Conservation (phyloP, 352 stramenopile genomes). For the Pythium plurisporium region DNA sequence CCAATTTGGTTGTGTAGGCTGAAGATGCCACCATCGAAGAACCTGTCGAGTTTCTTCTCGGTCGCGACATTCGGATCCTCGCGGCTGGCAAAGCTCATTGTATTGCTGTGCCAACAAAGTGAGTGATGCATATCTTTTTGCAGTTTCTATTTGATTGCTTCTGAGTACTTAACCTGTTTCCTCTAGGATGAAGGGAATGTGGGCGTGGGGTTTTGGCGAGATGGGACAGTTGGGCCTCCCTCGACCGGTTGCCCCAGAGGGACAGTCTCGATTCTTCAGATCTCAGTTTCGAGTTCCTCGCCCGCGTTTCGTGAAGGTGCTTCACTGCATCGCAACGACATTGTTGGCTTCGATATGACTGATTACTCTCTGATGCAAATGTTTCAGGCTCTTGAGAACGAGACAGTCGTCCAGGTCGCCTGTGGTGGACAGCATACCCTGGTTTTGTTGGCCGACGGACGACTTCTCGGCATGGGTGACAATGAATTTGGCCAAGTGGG, state of each 20-base stretch:
- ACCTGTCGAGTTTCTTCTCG: slow-evolving; percentile 63
- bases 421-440: slow-evolving; percentile 73
- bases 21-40: slow-evolving; percentile 60
- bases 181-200: slow-evolving; percentile 54
- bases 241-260: slow-evolving; percentile 40
- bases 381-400: slow-evolving; percentile 45
- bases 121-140: neutral
- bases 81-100: slow-evolving; percentile 58
- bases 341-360: neutral
- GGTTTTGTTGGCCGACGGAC: slow-evolving; percentile 52
- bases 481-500: slow-evolving; percentile 71
- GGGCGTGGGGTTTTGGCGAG: slow-evolving; percentile 76
- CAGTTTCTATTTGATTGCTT: too few relatives aligned
- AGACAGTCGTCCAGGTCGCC: slow-evolving; percentile 47
- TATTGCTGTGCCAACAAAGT: slow-evolving; percentile 50
- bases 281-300: slow-evolving; percentile 68
- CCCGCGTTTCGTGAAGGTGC: slow-evolving; percentile 66
- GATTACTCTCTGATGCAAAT: neutral
- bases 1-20: slow-evolving; percentile 2
- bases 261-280: slow-evolving; percentile 78
- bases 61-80: slow-evolving; percentile 59
- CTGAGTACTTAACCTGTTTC: neutral
- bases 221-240: slow-evolving; percentile 62
- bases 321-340: too few relatives aligned
- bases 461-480: slow-evolving; percentile 66